Evolutionary conservation across 2,329 filamentous ascomycete species (phyloP).

Genomic region (Leptographium lundbergii): DNA sequence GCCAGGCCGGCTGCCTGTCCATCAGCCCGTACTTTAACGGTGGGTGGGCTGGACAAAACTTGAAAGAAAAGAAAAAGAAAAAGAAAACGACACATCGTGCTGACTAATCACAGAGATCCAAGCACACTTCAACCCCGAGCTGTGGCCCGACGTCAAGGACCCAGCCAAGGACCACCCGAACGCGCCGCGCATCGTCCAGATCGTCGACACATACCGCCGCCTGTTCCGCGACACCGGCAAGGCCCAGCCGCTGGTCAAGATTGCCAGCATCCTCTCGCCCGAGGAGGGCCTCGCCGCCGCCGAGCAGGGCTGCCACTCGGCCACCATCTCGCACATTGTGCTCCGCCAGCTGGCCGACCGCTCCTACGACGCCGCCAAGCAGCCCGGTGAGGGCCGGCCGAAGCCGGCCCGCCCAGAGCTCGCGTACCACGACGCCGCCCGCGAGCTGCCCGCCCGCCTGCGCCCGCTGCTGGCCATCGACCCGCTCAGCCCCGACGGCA

Average conservation of each 20-base stretch:
- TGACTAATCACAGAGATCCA: conserved; percentile 21
- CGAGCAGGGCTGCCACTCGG: conserved; percentile 32
- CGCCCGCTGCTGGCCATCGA: conserved; percentile 23
- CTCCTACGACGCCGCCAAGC: conserved; percentile 21
- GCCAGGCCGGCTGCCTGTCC: conserved; percentile 32
- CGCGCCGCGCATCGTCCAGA: conserved; percentile 33
- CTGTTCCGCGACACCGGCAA: conserved; percentile 33
- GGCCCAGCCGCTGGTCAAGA: conserved; percentile 34
- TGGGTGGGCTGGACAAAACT: too few species aligned
- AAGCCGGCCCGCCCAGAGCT: conserved; percentile 27
- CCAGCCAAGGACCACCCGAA: conserved; percentile 34
- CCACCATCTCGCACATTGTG: conserved; percentile 28
- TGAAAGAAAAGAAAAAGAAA: too few species aligned
- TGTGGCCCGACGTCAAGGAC: conserved; percentile 34
- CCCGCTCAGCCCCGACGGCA: conserved; percentile 21
- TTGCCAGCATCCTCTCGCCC: conserved; percentile 28
- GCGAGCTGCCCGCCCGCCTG: conserved; percentile 23
- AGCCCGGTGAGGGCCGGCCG: conserved; percentile 24
- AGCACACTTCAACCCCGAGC: conserved; percentile 26
- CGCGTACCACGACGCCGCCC: conserved; percentile 22
- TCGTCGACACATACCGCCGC: conserved; percentile 31
- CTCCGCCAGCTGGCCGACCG: conserved; percentile 22
- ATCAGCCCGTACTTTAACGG: conserved; percentile 39
- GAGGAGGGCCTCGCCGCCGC: conserved; percentile 32
- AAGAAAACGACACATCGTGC: too few species aligned